Evolutionary conservation across 257 asterid genomes (phyloP).

Genomic region (Echites panduratus): DNA sequence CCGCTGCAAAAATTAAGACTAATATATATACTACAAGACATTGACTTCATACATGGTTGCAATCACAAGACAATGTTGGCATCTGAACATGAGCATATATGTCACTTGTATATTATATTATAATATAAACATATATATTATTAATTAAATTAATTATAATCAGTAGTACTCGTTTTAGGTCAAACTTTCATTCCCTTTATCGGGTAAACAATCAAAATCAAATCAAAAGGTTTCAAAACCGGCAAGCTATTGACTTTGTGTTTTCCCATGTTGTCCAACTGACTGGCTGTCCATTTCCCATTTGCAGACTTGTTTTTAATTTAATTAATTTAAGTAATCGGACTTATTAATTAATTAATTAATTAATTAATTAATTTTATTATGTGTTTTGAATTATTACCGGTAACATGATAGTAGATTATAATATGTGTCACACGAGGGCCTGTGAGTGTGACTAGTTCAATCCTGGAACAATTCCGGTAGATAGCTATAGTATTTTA

Average conservation of each 20-base stretch:
- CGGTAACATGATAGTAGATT: not conserved
- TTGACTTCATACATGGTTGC: not conserved
- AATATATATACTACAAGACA: not conserved
- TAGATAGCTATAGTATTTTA: not conserved
- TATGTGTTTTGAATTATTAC: too few relatives aligned
- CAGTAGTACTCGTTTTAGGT: not conserved
- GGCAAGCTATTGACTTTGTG: slow-evolving; percentile 2
- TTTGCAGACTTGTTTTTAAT: not conserved
- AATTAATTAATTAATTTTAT: too few relatives aligned
- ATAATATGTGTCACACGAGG: not conserved
- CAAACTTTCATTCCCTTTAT: slow-evolving; percentile 2
- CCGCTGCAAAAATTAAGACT: not conserved
- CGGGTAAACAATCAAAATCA: not conserved
- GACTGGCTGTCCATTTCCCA: not conserved
- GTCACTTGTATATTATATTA: too few relatives aligned
- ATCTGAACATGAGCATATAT: not conserved
- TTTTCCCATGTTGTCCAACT: not conserved
- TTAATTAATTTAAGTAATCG: not conserved
- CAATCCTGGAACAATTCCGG: not conserved
- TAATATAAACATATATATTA: too few relatives aligned
- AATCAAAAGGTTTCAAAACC: not conserved
- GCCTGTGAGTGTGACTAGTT: not conserved
- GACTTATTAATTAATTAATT: too few relatives aligned
- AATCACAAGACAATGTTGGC: not conserved
- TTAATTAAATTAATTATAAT: too few relatives aligned